Conservation (phyloP, 2,329 filamentous ascomycete genomes). For the Thelonectria blattea region DNA sequence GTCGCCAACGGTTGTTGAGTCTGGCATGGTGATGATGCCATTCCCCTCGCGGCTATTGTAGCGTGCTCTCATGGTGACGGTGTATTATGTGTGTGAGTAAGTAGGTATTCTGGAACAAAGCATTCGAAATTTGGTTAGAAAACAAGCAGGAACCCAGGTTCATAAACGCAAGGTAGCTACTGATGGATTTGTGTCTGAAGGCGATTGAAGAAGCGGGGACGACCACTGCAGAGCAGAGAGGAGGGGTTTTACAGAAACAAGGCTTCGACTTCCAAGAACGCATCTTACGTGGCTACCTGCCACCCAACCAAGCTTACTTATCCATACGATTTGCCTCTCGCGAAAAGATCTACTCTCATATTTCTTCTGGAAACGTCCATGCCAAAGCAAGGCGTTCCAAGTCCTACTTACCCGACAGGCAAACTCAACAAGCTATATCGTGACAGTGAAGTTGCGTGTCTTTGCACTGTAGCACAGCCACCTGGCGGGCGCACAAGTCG, state of each 20-base stretch:
- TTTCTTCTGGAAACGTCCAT: not conserved
- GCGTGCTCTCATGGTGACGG: conserved; percentile 68
- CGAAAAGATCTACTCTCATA: not conserved
- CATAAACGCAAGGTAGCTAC: too few relatives aligned
- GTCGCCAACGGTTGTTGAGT: conserved; percentile 68
- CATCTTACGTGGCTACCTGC: too few relatives aligned
- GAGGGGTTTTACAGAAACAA: too few relatives aligned
- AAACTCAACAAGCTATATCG: too few relatives aligned
- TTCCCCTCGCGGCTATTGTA: conserved; percentile 77
- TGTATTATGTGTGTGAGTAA: not conserved
- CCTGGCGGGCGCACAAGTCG: not conserved
- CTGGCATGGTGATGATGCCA: conserved; percentile 71
- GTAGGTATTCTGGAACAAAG: not conserved
- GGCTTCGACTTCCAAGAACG: too few relatives aligned
- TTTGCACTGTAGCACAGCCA: not conserved
- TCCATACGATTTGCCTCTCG: not conserved
- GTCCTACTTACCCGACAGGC: conserved; percentile 1
- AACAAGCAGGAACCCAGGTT: too few relatives aligned
- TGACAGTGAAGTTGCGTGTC: too few relatives aligned
- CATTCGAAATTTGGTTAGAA: not conserved
- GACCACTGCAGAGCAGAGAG: too few relatives aligned
- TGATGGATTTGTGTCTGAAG: too few relatives aligned
- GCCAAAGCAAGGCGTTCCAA: not conserved
- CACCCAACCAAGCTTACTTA: too few relatives aligned
- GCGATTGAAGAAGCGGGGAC: too few relatives aligned